Conservation (phyloP, 164 flowering plant genomes). For the Piper longum region DNA sequence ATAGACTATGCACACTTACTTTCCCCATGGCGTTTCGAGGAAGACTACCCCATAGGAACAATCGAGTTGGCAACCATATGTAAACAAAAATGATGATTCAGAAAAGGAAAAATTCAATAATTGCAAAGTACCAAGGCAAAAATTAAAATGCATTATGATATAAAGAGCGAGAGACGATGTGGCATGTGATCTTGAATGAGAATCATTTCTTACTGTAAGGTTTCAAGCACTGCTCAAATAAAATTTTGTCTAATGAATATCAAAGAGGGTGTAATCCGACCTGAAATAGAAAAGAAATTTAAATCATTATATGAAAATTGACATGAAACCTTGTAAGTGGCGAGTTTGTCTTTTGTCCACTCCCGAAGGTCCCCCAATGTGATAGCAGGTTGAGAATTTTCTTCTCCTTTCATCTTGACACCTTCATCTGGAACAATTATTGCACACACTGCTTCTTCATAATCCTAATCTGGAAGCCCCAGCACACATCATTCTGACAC, state of each 20-base stretch:
- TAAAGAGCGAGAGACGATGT: too few species aligned
- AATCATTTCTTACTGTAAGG: too few species aligned
- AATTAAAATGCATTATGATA: too few species aligned
- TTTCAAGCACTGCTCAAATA: too few species aligned
- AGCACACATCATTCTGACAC: conserved; percentile 82
- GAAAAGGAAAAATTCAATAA: background rate
- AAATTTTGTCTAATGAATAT: background rate
- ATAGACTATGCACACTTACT: conserved; percentile 20
- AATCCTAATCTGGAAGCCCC: conserved; percentile 78
- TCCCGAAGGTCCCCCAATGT: conserved; percentile 56
- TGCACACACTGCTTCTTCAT: conserved; percentile 78
- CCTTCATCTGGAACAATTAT: conserved; percentile 52
- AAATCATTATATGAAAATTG: background rate
- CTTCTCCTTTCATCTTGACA: conserved; percentile 32
- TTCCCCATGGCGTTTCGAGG: conserved; percentile 99
- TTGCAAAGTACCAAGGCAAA: too few species aligned
- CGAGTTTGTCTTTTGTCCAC: conserved; percentile 96
- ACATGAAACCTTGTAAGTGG: conserved; percentile 73
- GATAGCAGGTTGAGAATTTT: conserved; percentile 52
- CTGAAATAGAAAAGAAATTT: background rate
- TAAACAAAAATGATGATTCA: too few species aligned
- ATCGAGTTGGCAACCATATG: conserved; percentile 60
- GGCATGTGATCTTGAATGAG: too few species aligned
- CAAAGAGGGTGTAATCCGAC: background rate
- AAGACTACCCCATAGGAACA: conserved; percentile 66